Percentiles rank a stretch among this genome's conserved stretches.
Conservation (phyloP, 257 asterid species). For the Solanum gandarillasii region DNA sequence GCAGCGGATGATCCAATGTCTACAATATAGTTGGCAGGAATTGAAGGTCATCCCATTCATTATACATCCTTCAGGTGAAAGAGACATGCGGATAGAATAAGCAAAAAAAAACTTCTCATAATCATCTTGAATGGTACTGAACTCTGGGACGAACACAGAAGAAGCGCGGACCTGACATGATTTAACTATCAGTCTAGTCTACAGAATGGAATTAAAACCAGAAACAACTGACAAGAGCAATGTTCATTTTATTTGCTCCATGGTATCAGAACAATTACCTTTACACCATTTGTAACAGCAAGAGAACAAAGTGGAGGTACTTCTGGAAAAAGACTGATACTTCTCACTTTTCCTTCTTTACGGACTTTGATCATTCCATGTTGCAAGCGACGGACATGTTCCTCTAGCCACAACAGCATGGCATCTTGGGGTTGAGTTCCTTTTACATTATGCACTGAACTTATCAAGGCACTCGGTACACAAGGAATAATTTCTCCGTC, state of each 20-base stretch:
- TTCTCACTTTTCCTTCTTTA: constrained; percentile 35
- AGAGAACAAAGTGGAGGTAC: constrained; percentile 55
- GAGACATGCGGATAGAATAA: constrained; percentile 80
- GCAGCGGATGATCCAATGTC: constrained; percentile 71
- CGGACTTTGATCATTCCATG: constrained; percentile 52
- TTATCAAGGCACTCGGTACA: constrained; percentile 55
- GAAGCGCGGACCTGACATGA: constrained; percentile 79
- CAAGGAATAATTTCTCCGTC: constrained; percentile 82
- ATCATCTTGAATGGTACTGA: constrained; percentile 50
- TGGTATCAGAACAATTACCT: constrained; percentile 30
- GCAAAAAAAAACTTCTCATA: constrained; percentile 46
- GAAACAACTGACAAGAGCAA: neutral
- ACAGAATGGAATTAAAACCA: neutral
- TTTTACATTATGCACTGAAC: constrained; percentile 31
- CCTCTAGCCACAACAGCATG: constrained; percentile 87
- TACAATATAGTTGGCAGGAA: constrained; percentile 79
- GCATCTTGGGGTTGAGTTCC: constrained; percentile 60
- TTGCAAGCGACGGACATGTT: constrained; percentile 60
- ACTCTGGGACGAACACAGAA: constrained; percentile 76
- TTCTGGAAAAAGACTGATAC: constrained; percentile 74
- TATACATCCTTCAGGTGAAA: constrained; percentile 65
- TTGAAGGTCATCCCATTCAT: constrained; percentile 40
- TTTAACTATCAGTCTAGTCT: neutral
- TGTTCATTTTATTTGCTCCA: neutral
- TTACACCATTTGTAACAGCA: constrained; percentile 70